Evolutionary conservation across 2,329 filamentous ascomycete species (phyloP).

Genomic region (Aspergillus pseudoviridinutans): DNA sequence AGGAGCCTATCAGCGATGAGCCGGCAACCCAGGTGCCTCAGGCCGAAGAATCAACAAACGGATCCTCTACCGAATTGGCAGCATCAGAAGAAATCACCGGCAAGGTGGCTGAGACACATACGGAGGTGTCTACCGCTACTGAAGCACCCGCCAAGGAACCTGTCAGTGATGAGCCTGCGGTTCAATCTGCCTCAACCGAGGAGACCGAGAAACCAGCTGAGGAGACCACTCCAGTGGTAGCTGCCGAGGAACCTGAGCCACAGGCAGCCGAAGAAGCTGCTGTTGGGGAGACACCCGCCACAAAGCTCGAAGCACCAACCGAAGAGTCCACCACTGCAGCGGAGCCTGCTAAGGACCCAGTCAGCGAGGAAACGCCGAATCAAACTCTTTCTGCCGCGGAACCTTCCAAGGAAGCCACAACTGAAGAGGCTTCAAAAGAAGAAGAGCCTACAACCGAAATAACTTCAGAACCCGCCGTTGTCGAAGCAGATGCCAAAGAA

Average conservation of each 20-base stretch:
- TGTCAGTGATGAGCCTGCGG: background rate
- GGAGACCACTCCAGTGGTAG: conserved; percentile 1
- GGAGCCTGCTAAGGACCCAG: background rate
- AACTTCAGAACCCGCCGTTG: background rate
- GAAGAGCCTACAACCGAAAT: background rate
- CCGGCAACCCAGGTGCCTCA: background rate
- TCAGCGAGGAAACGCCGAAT: background rate
- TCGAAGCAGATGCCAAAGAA: background rate
- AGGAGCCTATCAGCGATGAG: conserved; percentile 4
- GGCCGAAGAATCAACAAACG: background rate
- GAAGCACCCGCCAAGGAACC: conserved; percentile 4
- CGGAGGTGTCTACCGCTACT: background rate
- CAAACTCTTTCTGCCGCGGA: background rate
- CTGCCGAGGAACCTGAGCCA: conserved; percentile 6
- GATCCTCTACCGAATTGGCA: conserved; percentile 1
- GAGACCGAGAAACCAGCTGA: conserved; percentile 2
- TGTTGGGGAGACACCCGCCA: background rate
- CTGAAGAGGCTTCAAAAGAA: conserved; percentile 1
- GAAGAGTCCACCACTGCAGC: conserved; percentile 2
- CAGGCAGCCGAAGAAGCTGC: conserved; percentile 4
- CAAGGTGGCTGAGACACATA: background rate
- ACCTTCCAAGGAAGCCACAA: background rate
- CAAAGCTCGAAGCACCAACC: background rate
- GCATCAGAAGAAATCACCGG: background rate
- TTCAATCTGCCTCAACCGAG: background rate